A percentile compares a stretch with the other conserved stretches of the same genome.
These are phyloP conservation scores for Fraxinus platypoda DNA, from an alignment of 305 asterid genomes.

Conservation along the genomic window DNA sequence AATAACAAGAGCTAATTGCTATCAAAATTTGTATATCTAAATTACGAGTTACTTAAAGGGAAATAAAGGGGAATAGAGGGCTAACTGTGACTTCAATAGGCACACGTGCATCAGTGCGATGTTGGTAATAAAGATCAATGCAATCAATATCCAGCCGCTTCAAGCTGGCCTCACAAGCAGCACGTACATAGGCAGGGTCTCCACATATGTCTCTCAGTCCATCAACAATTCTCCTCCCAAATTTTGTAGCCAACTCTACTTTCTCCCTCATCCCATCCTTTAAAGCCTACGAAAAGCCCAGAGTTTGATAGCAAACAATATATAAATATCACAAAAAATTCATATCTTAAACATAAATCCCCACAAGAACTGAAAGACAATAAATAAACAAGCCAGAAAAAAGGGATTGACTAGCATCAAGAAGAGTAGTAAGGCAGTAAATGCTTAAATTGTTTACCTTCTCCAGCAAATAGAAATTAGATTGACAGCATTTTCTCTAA, in stretches of 20 bases:
- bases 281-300: slow-evolving; percentile 22
- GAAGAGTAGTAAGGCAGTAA: neutral
- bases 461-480: neutral
- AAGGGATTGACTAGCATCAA: neutral
- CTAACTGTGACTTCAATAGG: slow-evolving; percentile 1
- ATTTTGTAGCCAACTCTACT: slow-evolving; percentile 35
- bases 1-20: neutral
- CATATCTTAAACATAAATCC: neutral
- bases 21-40: neutral
- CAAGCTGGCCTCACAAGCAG: slow-evolving; percentile 27
- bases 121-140: slow-evolving; percentile 2
- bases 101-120: neutral
- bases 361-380: neutral
- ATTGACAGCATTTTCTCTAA: neutral
- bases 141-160: neutral
- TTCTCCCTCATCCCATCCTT: slow-evolving; percentile 34
- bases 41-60: neutral
- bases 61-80: neutral
- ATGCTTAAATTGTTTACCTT: neutral
- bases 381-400: neutral
- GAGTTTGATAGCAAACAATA: neutral
- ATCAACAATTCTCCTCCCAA: slow-evolving; percentile 20
- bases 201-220: slow-evolving; percentile 29
- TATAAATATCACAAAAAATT: neutral
- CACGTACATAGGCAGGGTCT: slow-evolving; percentile 31